A percentile compares a stretch with the other conserved stretches of the same genome.
These are phyloP conservation scores for Dillenia turbinata DNA, from an alignment of 164 flowering plant species.

Conservation along the genomic window DNA sequence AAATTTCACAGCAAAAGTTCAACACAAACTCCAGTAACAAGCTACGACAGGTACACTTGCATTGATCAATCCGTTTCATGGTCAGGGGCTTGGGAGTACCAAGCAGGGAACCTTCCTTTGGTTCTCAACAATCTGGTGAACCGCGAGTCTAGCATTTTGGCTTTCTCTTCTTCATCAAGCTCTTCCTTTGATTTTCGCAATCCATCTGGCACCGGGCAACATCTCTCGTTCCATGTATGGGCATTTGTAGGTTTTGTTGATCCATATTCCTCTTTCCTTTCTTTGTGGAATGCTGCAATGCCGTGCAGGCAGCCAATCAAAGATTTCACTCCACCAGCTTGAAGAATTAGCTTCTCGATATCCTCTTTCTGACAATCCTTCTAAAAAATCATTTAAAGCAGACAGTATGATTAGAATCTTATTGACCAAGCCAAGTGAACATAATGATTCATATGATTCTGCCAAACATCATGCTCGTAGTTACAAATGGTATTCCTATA, in stretches of 20 bases:
- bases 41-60: background rate
- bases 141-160: constrained; percentile 77
- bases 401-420: too few species aligned
- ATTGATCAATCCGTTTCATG: constrained; percentile 66
- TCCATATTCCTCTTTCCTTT: constrained; percentile 15
- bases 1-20: background rate
- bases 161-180: constrained; percentile 76
- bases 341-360: constrained; percentile 53
- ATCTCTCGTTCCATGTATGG: constrained; percentile 12
- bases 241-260: constrained; percentile 4
- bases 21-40: background rate
- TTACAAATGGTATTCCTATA: too few species aligned
- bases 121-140: constrained; percentile 70
- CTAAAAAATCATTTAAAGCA: constrained; percentile 23
- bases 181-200: constrained; percentile 66
- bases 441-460: too few species aligned
- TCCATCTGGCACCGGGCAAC: constrained; percentile 67
- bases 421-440: too few species aligned
- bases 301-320: constrained; percentile 63
- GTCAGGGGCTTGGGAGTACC: constrained; percentile 73
- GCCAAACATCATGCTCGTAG: too few species aligned
- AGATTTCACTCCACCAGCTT: constrained; percentile 60
- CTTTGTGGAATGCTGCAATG: constrained; percentile 33
- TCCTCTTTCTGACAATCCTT: constrained; percentile 52
- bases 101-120: constrained; percentile 62